A percentile compares a stretch with the other conserved stretches of the same genome.
These are phyloP conservation scores for Cyberlindnera euphorbiiphila DNA, from an alignment of 805 yeast genomes.

Conservation along the genomic window DNA sequence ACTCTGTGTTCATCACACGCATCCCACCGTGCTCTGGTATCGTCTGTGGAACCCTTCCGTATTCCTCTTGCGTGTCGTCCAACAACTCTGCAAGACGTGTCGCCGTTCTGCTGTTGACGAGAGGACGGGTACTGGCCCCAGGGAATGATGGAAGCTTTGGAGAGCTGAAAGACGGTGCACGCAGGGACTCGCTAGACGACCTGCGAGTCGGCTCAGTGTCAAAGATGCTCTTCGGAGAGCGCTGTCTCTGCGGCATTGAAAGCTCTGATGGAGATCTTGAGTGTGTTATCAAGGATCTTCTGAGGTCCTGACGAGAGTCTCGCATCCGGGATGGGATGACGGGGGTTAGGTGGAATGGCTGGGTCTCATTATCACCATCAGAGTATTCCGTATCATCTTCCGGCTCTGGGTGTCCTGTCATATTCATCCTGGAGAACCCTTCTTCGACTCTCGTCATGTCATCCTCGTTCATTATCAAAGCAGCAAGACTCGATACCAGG, in stretches of 20 bases:
- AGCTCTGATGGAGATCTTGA: background rate
- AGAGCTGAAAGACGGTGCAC: constrained; percentile 12
- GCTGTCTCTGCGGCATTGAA: constrained; percentile 1
- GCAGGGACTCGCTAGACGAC: constrained; percentile 6
- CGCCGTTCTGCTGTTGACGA: too few relatives aligned
- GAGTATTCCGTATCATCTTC: constrained; percentile 8
- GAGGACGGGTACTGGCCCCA: too few relatives aligned
- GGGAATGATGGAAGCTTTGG: constrained; percentile 11
- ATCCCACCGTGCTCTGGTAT: too few relatives aligned
- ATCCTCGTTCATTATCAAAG: constrained; percentile 30
- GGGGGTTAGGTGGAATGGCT: background rate
- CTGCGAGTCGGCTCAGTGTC: background rate
- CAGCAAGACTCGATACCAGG: constrained; percentile 31
- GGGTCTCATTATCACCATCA: constrained; percentile 1
- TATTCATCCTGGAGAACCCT: constrained; percentile 1
- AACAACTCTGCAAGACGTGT: too few relatives aligned
- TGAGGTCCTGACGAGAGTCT: too few relatives aligned
- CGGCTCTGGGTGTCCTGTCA: background rate
- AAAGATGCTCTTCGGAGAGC: background rate
- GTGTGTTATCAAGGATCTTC: background rate
- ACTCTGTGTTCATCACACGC: too few relatives aligned
- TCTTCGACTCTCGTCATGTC: constrained; percentile 16
- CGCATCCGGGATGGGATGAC: background rate
- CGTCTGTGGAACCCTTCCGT: too few relatives aligned
- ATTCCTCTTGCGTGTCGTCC: too few relatives aligned